A percentile compares a stretch with the other conserved stretches of the same genome.
phyloP scores from a whole-genome alignment of 805 yeast species.

The Yarrowia sp. region DNA sequence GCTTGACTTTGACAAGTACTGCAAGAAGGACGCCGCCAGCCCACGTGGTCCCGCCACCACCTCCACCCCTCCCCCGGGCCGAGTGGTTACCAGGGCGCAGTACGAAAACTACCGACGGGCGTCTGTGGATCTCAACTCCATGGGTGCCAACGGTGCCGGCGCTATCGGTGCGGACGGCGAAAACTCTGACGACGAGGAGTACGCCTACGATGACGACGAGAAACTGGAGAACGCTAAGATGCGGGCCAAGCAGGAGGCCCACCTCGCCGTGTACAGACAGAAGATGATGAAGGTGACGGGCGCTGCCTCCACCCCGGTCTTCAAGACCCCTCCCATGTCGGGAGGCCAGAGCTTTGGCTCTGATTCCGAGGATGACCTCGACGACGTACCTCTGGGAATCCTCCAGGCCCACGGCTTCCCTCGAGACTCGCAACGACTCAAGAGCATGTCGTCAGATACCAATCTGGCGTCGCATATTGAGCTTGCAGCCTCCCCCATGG shows the following conservation, averaged over 20 bases:
- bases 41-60: background rate
- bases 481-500: slow-evolving; percentile 6
- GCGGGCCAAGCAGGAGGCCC: slow-evolving; percentile 42
- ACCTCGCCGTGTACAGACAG: slow-evolving; percentile 42
- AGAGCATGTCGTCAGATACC: slow-evolving; percentile 29
- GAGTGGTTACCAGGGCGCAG: slow-evolving; percentile 21
- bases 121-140: background rate
- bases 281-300: slow-evolving; percentile 42
- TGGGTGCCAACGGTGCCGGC: background rate
- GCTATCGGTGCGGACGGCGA: background rate
- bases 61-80: background rate
- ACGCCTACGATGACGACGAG: slow-evolving; percentile 29
- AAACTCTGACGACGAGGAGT: slow-evolving; percentile 6
- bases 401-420: slow-evolving; percentile 43
- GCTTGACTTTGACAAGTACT: slow-evolving; percentile 19
- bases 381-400: slow-evolving; percentile 43
- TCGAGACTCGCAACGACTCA: slow-evolving; percentile 27
- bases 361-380: slow-evolving; percentile 38
- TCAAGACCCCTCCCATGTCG: slow-evolving; percentile 8
- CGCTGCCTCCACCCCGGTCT: slow-evolving; percentile 19
- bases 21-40: slow-evolving; percentile 22
- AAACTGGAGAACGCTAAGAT: slow-evolving; percentile 31
- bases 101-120: slow-evolving; percentile 23
- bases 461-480: slow-evolving; percentile 18
- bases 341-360: background rate